Percentiles rank a stretch among this genome's conserved stretches.
Evolutionary conservation across 805 yeast genomes (phyloP).

Genomic region (Ogataea parapolymorpha): DNA sequence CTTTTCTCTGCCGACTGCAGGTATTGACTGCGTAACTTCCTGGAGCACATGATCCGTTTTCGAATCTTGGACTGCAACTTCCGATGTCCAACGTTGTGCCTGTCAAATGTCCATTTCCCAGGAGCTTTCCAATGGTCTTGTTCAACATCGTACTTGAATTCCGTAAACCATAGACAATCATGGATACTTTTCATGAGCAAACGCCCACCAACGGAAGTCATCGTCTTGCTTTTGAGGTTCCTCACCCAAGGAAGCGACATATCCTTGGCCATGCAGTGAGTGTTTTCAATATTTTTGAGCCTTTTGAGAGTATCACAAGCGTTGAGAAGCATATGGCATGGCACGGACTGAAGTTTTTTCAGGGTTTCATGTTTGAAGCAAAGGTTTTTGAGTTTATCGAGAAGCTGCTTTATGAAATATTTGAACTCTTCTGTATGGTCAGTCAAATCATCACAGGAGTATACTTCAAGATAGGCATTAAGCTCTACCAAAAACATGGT

Average conservation of each 20-base stretch:
- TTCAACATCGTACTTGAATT: conserved; percentile 9
- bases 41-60: conserved; percentile 5
- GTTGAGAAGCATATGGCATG: conserved; percentile 13
- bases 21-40: conserved; percentile 4
- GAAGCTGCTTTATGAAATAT: conserved; percentile 1
- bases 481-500: conserved; percentile 12
- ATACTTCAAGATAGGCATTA: conserved; percentile 11
- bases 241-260: conserved; percentile 12
- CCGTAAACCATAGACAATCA: conserved; percentile 16
- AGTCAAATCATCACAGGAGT: conserved; percentile 2
- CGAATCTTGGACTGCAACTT: conserved; percentile 11
- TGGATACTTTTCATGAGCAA: conserved; percentile 13
- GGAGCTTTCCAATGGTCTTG: conserved; percentile 9
- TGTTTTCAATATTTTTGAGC: conserved; percentile 1
- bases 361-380: conserved; percentile 3
- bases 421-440: background rate
- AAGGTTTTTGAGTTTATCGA: conserved; percentile 1
- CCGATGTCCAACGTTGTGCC: conserved; percentile 9
- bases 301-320: conserved; percentile 11
- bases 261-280: conserved; percentile 11
- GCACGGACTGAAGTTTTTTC: conserved; percentile 10
- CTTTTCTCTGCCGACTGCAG: background rate
- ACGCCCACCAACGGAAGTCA: conserved; percentile 7
- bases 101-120: conserved; percentile 14
- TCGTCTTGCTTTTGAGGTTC: conserved; percentile 8